A percentile compares a stretch with the other conserved stretches of the same genome.
These are phyloP conservation scores for Sporothrix euskadiensis DNA, from an alignment of 2,329 filamentous ascomycete species.

Conservation along the genomic window DNA sequence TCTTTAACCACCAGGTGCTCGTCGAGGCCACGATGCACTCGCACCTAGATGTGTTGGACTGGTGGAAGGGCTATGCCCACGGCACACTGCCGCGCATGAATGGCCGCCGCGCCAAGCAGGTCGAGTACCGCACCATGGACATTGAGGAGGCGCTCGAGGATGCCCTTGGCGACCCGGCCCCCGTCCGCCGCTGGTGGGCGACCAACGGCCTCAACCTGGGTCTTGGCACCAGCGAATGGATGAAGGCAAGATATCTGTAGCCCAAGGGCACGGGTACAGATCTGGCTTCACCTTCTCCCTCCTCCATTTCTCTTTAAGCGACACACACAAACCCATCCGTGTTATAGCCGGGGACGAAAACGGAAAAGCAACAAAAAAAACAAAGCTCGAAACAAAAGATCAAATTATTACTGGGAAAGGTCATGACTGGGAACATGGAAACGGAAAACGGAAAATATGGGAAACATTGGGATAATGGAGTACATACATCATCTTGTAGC, in stretches of 20 bases:
- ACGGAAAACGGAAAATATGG: not conserved
- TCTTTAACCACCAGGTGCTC: slow-evolving; percentile 50
- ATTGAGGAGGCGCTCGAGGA: slow-evolving; percentile 95
- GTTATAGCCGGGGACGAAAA: not conserved
- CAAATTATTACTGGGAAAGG: not conserved
- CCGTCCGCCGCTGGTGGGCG: slow-evolving; percentile 85
- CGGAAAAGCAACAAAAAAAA: not conserved
- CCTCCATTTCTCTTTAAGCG: not conserved
- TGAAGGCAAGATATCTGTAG: slow-evolving; percentile 73
- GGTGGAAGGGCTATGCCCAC: slow-evolving; percentile 77
- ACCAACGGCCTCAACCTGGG: slow-evolving; percentile 78
- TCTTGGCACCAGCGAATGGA: slow-evolving; percentile 84
- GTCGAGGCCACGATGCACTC: slow-evolving; percentile 86
- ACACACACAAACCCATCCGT: not conserved
- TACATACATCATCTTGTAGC: not conserved
- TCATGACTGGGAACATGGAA: not conserved
- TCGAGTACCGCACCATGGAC: slow-evolving; percentile 93
- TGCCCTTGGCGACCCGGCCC: slow-evolving; percentile 68
- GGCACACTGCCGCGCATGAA: slow-evolving; percentile 57
- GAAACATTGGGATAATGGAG: not conserved
- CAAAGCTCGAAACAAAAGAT: not conserved
- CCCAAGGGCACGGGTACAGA: slow-evolving; percentile 10
- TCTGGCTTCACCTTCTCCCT: not conserved
- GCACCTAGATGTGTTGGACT: slow-evolving; percentile 80
- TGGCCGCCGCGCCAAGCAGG: slow-evolving; percentile 62